A percentile compares a stretch with the other conserved stretches of the same genome.
Conservation (phyloP, 2,329 filamentous ascomycete genomes). For the Volutella citrinella region DNA sequence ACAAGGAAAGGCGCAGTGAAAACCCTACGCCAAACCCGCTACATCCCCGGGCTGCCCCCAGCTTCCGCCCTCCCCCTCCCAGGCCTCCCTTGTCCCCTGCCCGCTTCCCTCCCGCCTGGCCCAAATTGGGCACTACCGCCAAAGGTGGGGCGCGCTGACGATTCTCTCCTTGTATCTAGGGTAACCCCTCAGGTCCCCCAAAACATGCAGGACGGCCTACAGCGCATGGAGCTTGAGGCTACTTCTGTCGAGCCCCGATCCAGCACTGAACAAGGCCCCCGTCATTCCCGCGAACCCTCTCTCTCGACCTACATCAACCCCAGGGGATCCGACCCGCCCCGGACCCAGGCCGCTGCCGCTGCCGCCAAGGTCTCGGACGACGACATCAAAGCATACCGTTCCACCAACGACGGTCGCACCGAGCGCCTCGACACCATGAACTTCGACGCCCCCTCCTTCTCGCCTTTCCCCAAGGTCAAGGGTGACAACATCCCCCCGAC, state of each 20-base stretch:
- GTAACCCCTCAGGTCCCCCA: slow-evolving; percentile 94
- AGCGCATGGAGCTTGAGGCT: slow-evolving; percentile 83
- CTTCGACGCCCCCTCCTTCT: slow-evolving; percentile 72
- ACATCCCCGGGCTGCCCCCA: no score
- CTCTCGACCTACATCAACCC: slow-evolving; percentile 38
- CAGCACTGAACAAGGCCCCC: slow-evolving; percentile 28
- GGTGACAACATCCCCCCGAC: slow-evolving; percentile 89
- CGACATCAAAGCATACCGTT: slow-evolving; percentile 37
- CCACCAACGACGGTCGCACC: slow-evolving; percentile 32
- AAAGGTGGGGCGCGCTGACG: slow-evolving; percentile 38
- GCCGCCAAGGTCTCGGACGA: slow-evolving; percentile 32
- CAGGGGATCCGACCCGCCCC: slow-evolving; percentile 25
- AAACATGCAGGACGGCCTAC: slow-evolving; percentile 93
- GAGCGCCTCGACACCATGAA: slow-evolving; percentile 40
- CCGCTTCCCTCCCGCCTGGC: slow-evolving; percentile 18
- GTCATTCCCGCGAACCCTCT: slow-evolving; percentile 43
- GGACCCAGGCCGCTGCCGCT: slow-evolving; percentile 32
- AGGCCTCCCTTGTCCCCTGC: slow-evolving; percentile 13
- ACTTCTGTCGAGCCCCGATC: slow-evolving; percentile 41
- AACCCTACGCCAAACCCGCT: background rate
- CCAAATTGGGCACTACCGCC: slow-evolving; percentile 26
- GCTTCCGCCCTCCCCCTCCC: slow-evolving; percentile 16
- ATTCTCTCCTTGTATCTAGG: slow-evolving; percentile 48
- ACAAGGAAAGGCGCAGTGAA: no score
- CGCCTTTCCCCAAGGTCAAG: slow-evolving; percentile 83